Evolutionary conservation across 1,284 basidiomycete genomes (phyloP).

Genomic region (Nidula niveotomentosa): DNA sequence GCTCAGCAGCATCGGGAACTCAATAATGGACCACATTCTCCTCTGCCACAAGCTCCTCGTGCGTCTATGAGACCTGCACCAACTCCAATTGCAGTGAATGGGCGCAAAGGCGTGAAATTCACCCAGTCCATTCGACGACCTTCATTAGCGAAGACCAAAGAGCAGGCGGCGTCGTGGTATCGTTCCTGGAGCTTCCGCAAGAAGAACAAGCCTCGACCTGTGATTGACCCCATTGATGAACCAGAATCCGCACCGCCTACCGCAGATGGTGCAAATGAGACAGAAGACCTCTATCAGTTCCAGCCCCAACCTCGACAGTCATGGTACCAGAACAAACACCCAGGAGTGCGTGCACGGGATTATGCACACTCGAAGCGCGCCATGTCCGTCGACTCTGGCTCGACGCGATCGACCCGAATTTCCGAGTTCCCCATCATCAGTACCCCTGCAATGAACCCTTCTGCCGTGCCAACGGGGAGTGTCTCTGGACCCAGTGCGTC

Average conservation of each 20-base stretch:
- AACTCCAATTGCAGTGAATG: constrained; percentile 6
- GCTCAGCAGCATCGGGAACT: constrained; percentile 25
- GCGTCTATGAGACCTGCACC: constrained; percentile 3
- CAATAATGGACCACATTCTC: constrained; percentile 11
- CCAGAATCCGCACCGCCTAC: constrained; percentile 6
- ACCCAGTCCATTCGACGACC: constrained; percentile 12
- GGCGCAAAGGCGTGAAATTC: constrained; percentile 16
- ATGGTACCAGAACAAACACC: constrained; percentile 16
- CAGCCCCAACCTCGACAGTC: constrained; percentile 9
- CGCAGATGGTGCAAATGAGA: constrained; percentile 5
- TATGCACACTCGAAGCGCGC: constrained; percentile 10
- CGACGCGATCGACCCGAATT: constrained; percentile 32
- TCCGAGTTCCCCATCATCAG: constrained; percentile 34
- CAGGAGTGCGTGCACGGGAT: constrained; percentile 8
- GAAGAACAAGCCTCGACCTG: constrained; percentile 24
- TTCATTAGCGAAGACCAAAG: constrained; percentile 24
- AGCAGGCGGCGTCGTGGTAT: constrained; percentile 29
- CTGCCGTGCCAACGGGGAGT: constrained; percentile 10
- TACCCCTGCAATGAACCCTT: constrained; percentile 12
- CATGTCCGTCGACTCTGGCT: constrained; percentile 17
- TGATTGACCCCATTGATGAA: constrained; percentile 29
- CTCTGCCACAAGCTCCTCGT: constrained; percentile 3
- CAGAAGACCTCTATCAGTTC: constrained; percentile 11
- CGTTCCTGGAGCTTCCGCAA: constrained; percentile 29
- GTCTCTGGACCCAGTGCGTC: constrained; percentile 14